These are phyloP conservation scores for Euphorbia pulcherrima DNA, from an alignment of 345 rosid species.

Conservation along the genomic window DNA sequence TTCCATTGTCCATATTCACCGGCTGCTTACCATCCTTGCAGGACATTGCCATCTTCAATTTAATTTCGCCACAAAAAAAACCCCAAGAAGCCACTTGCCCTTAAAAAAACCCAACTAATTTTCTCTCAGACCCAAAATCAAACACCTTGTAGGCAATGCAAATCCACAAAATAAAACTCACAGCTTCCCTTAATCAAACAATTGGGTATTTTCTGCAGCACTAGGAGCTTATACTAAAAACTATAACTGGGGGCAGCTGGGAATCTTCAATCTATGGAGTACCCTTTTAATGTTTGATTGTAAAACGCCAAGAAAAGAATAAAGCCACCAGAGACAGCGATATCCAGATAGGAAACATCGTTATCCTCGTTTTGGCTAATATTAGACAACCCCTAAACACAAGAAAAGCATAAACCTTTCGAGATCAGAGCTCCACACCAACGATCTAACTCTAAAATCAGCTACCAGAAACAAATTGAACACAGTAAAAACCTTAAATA, in stretches of 20 bases:
- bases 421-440: slow-evolving; percentile 63
- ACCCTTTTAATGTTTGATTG: slow-evolving; percentile 20
- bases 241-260: neutral
- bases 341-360: slow-evolving; percentile 33
- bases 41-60: slow-evolving; percentile 71
- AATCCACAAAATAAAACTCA: neutral
- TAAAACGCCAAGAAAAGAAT: slow-evolving; percentile 26
- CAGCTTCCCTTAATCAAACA: neutral
- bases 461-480: neutral
- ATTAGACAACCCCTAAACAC: slow-evolving; percentile 55
- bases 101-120: neutral
- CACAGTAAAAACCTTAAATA: slow-evolving; percentile 5
- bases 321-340: slow-evolving; percentile 39
- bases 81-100: neutral
- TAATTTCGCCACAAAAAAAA: slow-evolving; percentile 13
- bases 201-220: neutral
- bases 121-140: neutral
- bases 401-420: slow-evolving; percentile 45
- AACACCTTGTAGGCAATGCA: neutral
- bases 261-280: slow-evolving; percentile 15
- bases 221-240: neutral
- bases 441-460: slow-evolving; percentile 36
- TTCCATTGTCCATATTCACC: slow-evolving; percentile 80
- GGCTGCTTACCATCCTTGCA: slow-evolving; percentile 78
- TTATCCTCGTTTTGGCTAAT: slow-evolving; percentile 38